Evolutionary conservation across 2,329 filamentous ascomycete species (phyloP), one percentile per base, ranked within the genome.

Genomic region (Fusarium sp.): DNA sequence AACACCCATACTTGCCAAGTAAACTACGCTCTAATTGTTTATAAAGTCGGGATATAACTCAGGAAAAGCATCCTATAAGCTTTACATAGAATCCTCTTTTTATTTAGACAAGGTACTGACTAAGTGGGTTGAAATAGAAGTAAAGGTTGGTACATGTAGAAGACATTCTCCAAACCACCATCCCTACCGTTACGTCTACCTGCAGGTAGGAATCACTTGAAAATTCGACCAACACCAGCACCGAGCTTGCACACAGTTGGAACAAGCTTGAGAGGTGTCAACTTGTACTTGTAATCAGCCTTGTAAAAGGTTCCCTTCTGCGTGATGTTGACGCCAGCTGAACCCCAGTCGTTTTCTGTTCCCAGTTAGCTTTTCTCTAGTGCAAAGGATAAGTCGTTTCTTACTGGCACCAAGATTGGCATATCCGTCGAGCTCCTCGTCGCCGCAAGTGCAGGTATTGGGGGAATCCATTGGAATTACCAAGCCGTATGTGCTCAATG

Each of bases 381-480:
- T 80, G 71, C 7, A 6, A 0, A 1, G 20, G 4, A 5, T 16
- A 2, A 0, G 22, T 8, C 2, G 3, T 5, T 20, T 20, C 85
- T 78, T 78, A 87, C 86, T 83, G 4, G 86, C 85, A 27, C 87
- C 87, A 17, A 88, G 79, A 67, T 89, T 89, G 5, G 86, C 87
- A 75, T 82, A 89, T 0, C 87, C 87, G 71, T 89, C 87, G 29
- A 88, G 79, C 75, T 89, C 87, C 72, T 84, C 84, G 56, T 89
- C 88, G 1, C 87, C 87, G 12, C 86, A 87, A 1, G 84, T 82
- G 67, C 84, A 85, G 0, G 86, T 89, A 67, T 89, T 89, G 0
- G 87, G 87, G 49, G 84, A 86, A 67, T 89, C 87, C 53, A 84
- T 81, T 0, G 88, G 88, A n/a, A 89, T 86, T 2, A 89, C 87